These are phyloP conservation scores for Tetrahymena elliotti DNA, from an alignment of 73 alveolate genomes.

Conservation along the genomic window DNA sequence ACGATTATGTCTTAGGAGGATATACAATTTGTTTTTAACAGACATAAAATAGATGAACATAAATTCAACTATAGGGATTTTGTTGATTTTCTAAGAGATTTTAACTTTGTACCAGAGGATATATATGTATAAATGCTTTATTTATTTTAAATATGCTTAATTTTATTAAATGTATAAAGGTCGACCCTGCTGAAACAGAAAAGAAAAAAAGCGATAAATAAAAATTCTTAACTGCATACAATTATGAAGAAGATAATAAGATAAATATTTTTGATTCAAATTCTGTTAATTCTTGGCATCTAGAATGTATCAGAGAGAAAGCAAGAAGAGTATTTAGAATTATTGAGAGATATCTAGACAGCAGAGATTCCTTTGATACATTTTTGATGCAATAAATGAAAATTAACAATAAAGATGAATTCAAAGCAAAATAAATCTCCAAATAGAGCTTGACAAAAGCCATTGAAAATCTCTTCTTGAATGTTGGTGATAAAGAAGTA, in stretches of 20 bases:
- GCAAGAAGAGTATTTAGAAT: constrained; percentile 24
- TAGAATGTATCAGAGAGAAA: constrained; percentile 9
- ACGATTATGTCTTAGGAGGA: constrained; percentile 8
- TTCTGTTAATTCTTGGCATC: constrained; percentile 20
- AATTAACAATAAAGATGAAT: neutral
- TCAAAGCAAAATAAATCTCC: neutral
- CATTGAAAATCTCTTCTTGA: neutral
- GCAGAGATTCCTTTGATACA: neutral
- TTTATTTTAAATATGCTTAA: neutral
- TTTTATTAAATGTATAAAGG: neutral
- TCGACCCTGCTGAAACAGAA: neutral
- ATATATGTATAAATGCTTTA: neutral
- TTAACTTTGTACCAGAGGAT: constrained; percentile 2
- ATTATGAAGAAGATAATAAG: constrained; percentile 12
- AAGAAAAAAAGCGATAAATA: neutral
- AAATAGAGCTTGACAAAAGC: neutral
- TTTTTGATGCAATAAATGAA: neutral
- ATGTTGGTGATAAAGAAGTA: constrained; percentile 30
- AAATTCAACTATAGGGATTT: constrained; percentile 14
- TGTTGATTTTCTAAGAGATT: constrained; percentile 18
- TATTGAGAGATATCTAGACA: constrained; percentile 16
- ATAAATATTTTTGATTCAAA: constrained; percentile 20
- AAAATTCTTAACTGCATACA: neutral
- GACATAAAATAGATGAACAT: constrained; percentile 29
- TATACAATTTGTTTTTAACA: constrained; percentile 6